These are phyloP conservation scores for Agaricales sp. DNA, from an alignment of 1,284 basidiomycete species.

Conservation along the genomic window DNA sequence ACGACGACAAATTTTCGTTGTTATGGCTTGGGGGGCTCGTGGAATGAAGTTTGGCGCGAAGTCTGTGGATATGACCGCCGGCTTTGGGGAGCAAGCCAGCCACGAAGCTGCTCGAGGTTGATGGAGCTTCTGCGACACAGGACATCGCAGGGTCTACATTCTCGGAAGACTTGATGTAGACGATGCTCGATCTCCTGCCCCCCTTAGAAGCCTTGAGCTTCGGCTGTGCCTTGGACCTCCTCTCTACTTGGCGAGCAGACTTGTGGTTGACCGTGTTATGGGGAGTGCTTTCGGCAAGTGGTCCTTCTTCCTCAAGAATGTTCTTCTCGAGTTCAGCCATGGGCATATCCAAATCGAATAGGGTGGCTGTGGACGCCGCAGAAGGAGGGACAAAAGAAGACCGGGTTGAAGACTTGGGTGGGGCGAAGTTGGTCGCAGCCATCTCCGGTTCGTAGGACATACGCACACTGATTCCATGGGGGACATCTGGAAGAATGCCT, in stretches of 20 bases:
- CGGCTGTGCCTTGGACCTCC: slow-evolving; percentile 8
- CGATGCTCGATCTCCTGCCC: slow-evolving; percentile 44
- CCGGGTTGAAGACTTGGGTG: slow-evolving; percentile 25
- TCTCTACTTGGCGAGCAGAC: slow-evolving; percentile 6
- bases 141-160: slow-evolving; percentile 18
- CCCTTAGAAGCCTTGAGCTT: neutral
- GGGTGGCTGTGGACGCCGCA: slow-evolving; percentile 45
- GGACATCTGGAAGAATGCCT: slow-evolving; percentile 38
- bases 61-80: slow-evolving; percentile 20
- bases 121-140: slow-evolving; percentile 9
- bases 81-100: slow-evolving; percentile 37
- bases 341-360: slow-evolving; percentile 36
- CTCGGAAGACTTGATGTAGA: slow-evolving; percentile 45
- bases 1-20: slow-evolving; percentile 18
- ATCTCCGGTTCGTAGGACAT: neutral
- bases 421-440: neutral
- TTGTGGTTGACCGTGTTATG: slow-evolving; percentile 33
- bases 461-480: slow-evolving; percentile 25
- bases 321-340: slow-evolving; percentile 21
- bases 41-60: neutral
- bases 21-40: slow-evolving; percentile 29
- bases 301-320: slow-evolving; percentile 30
- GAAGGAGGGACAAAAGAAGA: slow-evolving; percentile 39
- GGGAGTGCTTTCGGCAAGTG: slow-evolving; percentile 52
- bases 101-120: slow-evolving; percentile 16